Evolutionary conservation across 306 rosid genomes (phyloP).

Genomic region (Hippophae rhamnoides): DNA sequence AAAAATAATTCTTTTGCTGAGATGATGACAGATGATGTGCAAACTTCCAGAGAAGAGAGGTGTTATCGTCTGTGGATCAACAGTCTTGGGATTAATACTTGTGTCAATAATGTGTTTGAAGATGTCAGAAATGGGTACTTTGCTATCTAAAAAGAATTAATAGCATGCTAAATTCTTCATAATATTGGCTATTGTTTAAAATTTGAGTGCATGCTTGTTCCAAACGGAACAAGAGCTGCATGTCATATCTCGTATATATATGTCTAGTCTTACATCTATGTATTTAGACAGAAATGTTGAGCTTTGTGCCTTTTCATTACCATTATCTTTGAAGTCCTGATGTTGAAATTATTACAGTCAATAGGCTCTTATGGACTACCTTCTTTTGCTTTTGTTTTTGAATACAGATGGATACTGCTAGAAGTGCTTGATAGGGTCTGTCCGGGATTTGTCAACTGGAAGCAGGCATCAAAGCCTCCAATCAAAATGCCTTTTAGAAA

Average conservation of each 20-base stretch:
- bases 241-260: not conserved
- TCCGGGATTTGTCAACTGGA: conserved; percentile 83
- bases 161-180: conserved; percentile 3
- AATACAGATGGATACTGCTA: conserved; percentile 70
- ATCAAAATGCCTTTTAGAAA: conserved; percentile 92
- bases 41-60: conserved; percentile 91
- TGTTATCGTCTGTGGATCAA: conserved; percentile 93
- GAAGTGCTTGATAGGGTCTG: conserved; percentile 89
- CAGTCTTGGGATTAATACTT: conserved; percentile 71
- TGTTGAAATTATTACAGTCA: not conserved
- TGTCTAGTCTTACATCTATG: no score
- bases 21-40: conserved; percentile 90
- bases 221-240: not conserved
- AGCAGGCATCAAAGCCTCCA: conserved; percentile 93
- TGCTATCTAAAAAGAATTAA: conserved; percentile 11
- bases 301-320: not conserved
- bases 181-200: conserved; percentile 2
- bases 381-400: conserved; percentile 12
- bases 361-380: not conserved
- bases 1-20: conserved; percentile 74
- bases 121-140: conserved; percentile 87
- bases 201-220: not conserved
- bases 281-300: not conserved
- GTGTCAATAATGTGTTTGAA: conserved; percentile 74
- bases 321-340: not conserved